Base-by-base conservation (phyloP, 331 rosid genomes). In the Quercus lobata region DNA sequence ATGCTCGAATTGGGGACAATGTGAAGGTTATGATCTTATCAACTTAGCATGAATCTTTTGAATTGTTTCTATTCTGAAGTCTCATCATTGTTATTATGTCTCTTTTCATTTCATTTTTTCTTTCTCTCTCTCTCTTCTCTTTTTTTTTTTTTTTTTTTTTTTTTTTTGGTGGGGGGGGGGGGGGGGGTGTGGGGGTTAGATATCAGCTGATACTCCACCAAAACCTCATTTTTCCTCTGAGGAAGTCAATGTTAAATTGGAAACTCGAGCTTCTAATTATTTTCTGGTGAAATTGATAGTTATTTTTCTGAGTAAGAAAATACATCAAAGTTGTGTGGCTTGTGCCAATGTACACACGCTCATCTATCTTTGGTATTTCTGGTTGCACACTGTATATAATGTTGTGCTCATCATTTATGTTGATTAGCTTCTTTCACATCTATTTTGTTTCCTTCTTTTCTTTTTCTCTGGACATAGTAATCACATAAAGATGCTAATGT, bases 1-100 rank as follows among this genome's bases (percentile, higher is more conserved):
- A 96, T 85, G 99, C 99, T 77, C 92, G 99, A 78, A 85, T 96
- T 57, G 99, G 99, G 27, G 97, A 93, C 32, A 75, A 90, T 46
- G 98, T 96, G 58, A 90, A 93, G 99, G 99, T 96, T 34, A 82
- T 44, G 27, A 34, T 71, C 29, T 46, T 27, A 22, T 69, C 57
- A 57, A 73, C 19, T 52, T 53, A 19, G 6, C 53, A 57, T 17
- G 25, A 25, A 22, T 56, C n/a, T 54, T 69, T 8, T 46, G 10
- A 21, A 46, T 68, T 22, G 44, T 32, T 27, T 5, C 22, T 72
- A 10, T 18, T 55, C 27, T 76, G 19, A 62, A 34, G 41, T 57
- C 41, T 75, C 62, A 74, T 32, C 27, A 6, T 27, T 8, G 71
- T 5, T 65, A 17, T 16, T 30, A 17, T 65, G 71, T 9, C n/a